These are phyloP conservation scores for Canariomyces notabilis DNA, from an alignment of 2,329 filamentous ascomycete species.

Conservation along the genomic window DNA sequence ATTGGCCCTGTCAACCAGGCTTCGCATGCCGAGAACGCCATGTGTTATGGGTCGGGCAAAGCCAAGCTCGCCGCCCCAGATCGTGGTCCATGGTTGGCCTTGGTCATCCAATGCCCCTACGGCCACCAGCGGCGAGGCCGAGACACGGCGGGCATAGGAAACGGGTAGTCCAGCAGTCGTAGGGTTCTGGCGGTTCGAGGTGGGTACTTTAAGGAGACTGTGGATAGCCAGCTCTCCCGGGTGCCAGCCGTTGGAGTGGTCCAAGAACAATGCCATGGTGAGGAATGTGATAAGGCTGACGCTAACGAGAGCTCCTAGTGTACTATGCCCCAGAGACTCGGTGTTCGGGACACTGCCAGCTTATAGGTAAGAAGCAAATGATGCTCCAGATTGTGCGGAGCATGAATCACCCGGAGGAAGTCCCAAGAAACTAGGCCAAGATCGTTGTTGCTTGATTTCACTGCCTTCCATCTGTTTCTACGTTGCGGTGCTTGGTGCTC, in stretches of 20 bases:
- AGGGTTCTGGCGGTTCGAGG: slow-evolving; percentile 52
- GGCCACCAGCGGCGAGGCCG: slow-evolving; percentile 62
- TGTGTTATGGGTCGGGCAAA: slow-evolving; percentile 60
- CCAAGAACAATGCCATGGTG: slow-evolving; percentile 14
- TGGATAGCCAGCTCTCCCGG: slow-evolving; percentile 64
- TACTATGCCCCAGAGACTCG: too few relatives aligned
- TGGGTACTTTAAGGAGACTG: slow-evolving; percentile 53
- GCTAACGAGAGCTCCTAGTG: too few relatives aligned
- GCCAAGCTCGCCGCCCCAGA: slow-evolving; percentile 70
- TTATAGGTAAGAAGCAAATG: too few relatives aligned
- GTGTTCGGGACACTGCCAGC: too few relatives aligned
- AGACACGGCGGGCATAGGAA: slow-evolving; percentile 56
- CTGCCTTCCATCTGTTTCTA: too few relatives aligned
- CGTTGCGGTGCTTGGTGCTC: too few relatives aligned
- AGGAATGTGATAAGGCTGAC: neutral
- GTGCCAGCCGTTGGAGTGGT: slow-evolving; percentile 47
- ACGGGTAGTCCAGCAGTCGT: slow-evolving; percentile 59
- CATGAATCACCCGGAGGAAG: too few relatives aligned
- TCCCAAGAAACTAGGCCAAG: too few relatives aligned
- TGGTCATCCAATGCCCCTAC: slow-evolving; percentile 65
- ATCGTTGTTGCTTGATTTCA: too few relatives aligned
- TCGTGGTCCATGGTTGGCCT: slow-evolving; percentile 66
- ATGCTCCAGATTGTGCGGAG: too few relatives aligned
- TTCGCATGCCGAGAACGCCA: slow-evolving; percentile 59
- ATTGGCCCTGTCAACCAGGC: slow-evolving; percentile 52